A percentile compares a stretch with the other conserved stretches of the same genome.
Evolutionary conservation across 2,329 filamentous ascomycete genomes (phyloP).

Genomic region (Penicillium sp.): DNA sequence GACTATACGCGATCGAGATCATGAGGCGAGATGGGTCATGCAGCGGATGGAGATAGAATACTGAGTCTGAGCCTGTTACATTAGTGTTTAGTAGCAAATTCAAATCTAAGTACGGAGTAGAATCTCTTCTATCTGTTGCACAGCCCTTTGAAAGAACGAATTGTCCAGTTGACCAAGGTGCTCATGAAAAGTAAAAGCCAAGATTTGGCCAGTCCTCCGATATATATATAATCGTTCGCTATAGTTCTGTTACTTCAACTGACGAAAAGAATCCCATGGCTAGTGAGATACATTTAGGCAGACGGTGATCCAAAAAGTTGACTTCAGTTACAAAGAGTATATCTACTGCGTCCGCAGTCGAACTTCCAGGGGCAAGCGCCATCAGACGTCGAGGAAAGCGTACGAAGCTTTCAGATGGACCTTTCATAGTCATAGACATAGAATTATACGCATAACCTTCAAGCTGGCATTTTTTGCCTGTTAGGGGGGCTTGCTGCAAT

Average conservation of each 20-base stretch:
- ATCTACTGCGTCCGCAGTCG: background rate
- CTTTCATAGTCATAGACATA: conserved; percentile 27
- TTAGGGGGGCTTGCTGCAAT: background rate
- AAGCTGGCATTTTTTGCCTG: background rate
- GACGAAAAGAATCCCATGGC: too few species aligned
- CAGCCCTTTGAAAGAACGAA: too few species aligned
- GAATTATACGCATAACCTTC: background rate
- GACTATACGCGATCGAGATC: background rate
- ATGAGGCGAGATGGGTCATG: background rate
- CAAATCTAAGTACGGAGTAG: background rate
- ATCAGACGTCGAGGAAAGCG: background rate
- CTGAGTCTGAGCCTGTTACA: fast-evolving
- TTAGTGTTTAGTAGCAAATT: background rate
- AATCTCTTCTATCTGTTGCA: background rate
- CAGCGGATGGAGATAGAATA: background rate
- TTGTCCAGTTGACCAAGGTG: background rate
- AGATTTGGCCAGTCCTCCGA: too few species aligned
- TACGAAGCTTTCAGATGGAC: conserved; percentile 34
- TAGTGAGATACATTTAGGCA: background rate
- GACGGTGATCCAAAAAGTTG: background rate
- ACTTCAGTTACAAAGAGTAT: background rate
- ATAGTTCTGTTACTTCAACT: too few species aligned
- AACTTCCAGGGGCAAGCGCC: background rate
- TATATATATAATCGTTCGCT: too few species aligned
- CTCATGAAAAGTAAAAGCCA: too few species aligned